Base-by-base conservation (phyloP, 2,329 filamentous ascomycete genomes). In the Pseudopithomyces maydicus region DNA sequence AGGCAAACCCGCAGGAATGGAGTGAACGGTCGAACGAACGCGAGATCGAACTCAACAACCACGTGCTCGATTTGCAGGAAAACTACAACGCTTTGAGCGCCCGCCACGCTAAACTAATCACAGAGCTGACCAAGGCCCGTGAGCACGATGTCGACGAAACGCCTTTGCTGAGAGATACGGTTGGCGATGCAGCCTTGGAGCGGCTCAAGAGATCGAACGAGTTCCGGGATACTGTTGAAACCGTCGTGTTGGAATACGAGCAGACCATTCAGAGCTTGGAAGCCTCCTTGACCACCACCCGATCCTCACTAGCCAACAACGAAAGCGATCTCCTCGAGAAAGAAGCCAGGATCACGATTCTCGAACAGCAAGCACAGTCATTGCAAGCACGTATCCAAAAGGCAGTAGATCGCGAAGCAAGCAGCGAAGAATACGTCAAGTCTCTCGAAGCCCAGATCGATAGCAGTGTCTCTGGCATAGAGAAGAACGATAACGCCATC, bases 221-320 rank as follows among this genome's bases (percentile, higher is more conserved):
- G 0, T 98, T 99, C 72, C 93, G 94, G 1, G 90, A 96, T 73
- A 94, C 94, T 26, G 94, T 99, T 19, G 95, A 99, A 70, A 91
- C 96, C 71, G 92, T 99, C 20, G 92, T 99, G 2, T 81, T 98
- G 47, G 95, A 99, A 77, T 99, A 99, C 73, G 96, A 99, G 75
- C 98, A 96, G 82, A 99, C 96, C 0, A 99, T 99, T 48, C 93
- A 98, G 74, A 90, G 87, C 52, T 84, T 99, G 15, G 95, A 99
- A 76, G 88, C 92, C 49, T 97, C 93, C 1, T 85, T 99, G 14
- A 93, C 93, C 0, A 95, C 88, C 69, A 98, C 95, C 1, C 86
- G 95, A 55, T 84, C 90, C 33, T 92, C 91, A 0, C 82, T 99
- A 26, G 90, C 95, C 11, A 89, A 81, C 62, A 93, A 90, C 0